Evolutionary conservation across 2,329 filamentous ascomycete species (phyloP).

Genomic region (Nothomitra cinnamomea): DNA sequence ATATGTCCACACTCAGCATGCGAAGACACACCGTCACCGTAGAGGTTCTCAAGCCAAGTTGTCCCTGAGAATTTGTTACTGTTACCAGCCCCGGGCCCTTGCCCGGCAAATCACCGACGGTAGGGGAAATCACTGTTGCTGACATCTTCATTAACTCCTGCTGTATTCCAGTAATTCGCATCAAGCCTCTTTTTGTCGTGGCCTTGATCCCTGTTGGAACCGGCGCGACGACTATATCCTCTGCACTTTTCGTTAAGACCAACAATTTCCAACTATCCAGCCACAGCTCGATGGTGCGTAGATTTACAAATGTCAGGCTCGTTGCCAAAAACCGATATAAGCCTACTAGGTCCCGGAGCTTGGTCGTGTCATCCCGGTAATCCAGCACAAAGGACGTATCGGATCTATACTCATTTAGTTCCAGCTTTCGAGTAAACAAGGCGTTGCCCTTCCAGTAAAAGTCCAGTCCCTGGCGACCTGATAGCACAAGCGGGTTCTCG

Average conservation of each 20-base stretch:
- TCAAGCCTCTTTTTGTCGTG: conserved; percentile 69
- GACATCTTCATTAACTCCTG: conserved; percentile 85
- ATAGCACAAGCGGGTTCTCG: conserved; percentile 92
- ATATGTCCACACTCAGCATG: conserved; percentile 67
- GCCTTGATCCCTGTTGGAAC: conserved; percentile 69
- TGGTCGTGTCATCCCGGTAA: conserved; percentile 75
- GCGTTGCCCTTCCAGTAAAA: conserved; percentile 99
- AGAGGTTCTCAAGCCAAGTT: neutral
- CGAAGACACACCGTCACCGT: conserved; percentile 74
- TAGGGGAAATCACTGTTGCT: conserved; percentile 50
- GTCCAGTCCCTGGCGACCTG: conserved; percentile 82
- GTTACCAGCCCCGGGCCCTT: neutral
- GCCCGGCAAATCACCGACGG: too few species aligned
- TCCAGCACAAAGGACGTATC: conserved; percentile 86
- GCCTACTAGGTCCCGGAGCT: conserved; percentile 69
- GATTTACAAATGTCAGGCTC: conserved; percentile 84
- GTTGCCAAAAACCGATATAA: conserved; percentile 87
- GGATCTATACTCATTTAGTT: conserved; percentile 35
- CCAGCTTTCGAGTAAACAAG: conserved; percentile 75
- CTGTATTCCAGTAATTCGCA: conserved; percentile 69
- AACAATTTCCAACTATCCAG: conserved; percentile 76
- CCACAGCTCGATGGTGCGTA: conserved; percentile 76
- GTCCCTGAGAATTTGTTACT: neutral
- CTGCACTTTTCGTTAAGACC: conserved; percentile 66
- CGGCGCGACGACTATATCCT: conserved; percentile 48